Percentiles rank a stretch among this genome's conserved stretches.
Conservation (phyloP, 768 basidiomycete species). For the Mycena rebaudengoi region DNA sequence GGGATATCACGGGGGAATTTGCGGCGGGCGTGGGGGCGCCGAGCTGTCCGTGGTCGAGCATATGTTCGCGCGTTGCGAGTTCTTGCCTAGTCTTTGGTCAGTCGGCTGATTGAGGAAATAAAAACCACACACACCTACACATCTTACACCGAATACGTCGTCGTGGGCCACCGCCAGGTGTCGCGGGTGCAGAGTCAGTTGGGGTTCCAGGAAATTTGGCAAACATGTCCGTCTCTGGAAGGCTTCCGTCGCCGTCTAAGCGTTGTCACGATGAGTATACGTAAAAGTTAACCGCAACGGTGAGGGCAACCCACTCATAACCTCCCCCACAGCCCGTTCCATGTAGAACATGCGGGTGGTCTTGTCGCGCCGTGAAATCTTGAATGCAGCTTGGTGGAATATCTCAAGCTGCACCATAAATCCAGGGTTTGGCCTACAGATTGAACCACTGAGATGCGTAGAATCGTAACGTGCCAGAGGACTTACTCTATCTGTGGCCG, state of each 20-base stretch:
- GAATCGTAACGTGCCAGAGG: neutral
- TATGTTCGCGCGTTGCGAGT: conserved; percentile 90
- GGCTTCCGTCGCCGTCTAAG: conserved; percentile 83
- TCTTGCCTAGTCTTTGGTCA: conserved; percentile 63
- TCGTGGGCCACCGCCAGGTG: conserved; percentile 57
- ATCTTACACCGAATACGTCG: conserved; percentile 88
- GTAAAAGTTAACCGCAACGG: no score
- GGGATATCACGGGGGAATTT: conserved; percentile 57
- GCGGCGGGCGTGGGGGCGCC: conserved; percentile 70
- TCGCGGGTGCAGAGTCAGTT: conserved; percentile 64
- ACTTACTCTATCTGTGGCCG: conserved; percentile 79
- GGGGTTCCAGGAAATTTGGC: conserved; percentile 77
- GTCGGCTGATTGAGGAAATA: neutral
- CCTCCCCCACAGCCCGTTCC: conserved; percentile 74
- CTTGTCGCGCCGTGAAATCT: conserved; percentile 70
- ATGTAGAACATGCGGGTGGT: conserved; percentile 85
- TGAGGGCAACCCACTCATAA: conserved; percentile 88
- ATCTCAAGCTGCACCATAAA: conserved; percentile 85
- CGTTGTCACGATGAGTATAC: no score
- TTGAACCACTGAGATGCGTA: neutral
- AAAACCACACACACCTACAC: conserved; percentile 68
- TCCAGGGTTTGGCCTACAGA: conserved; percentile 89
- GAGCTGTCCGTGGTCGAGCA: conserved; percentile 89
- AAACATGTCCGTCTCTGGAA: conserved; percentile 75
- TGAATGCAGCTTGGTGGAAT: conserved; percentile 77